A percentile compares a stretch with the other conserved stretches of the same genome.
Conservation (phyloP, 176 grass and related monocot species). For the Bolboschoenus planiculmis region DNA sequence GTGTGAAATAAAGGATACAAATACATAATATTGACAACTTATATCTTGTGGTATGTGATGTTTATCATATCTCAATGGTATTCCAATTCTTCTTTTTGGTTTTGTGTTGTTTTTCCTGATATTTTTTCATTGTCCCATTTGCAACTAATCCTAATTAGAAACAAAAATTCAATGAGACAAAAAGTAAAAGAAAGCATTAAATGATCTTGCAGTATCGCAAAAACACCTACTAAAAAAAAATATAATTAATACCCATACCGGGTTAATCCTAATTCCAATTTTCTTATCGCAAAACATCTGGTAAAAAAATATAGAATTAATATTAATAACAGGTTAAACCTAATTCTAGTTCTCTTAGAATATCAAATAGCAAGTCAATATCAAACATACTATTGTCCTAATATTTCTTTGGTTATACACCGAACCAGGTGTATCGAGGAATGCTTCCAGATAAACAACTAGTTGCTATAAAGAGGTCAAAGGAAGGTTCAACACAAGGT, state of each 20-base stretch:
- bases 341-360: not conserved
- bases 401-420: not conserved
- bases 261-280: too few relatives aligned
- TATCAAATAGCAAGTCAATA: not conserved
- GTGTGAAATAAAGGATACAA: not conserved
- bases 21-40: not conserved
- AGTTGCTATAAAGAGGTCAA: slow-evolving; percentile 81
- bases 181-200: not conserved
- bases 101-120: not conserved
- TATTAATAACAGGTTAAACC: not conserved
- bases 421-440: slow-evolving; percentile 68
- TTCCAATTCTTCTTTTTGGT: not conserved
- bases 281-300: too few relatives aligned
- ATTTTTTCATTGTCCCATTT: not conserved
- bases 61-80: not conserved
- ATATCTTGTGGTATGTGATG: not conserved
- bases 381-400: not conserved
- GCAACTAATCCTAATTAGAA: not conserved
- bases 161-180: not conserved
- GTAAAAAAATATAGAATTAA: not conserved
- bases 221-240: too few relatives aligned
- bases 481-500: slow-evolving; percentile 76
- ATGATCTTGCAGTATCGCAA: not conserved
- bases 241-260: too few relatives aligned
- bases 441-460: slow-evolving; percentile 49